These are phyloP conservation scores for Plenodomus lindquistii DNA, from an alignment of 2,329 filamentous ascomycete genomes.

Conservation along the genomic window DNA sequence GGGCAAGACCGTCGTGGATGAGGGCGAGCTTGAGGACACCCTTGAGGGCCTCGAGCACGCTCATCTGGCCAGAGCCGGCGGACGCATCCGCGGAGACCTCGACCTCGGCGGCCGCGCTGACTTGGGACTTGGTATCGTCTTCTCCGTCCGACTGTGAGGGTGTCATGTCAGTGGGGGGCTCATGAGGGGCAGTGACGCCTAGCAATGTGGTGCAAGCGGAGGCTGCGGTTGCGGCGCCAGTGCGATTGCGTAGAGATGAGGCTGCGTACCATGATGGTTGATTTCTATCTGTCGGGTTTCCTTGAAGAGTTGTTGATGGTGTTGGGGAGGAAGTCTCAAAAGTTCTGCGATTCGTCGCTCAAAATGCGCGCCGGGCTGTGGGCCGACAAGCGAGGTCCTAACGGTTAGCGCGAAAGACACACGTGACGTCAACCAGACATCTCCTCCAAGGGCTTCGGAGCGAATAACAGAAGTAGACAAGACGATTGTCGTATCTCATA, in stretches of 20 bases:
- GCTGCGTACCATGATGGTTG: conserved; percentile 47
- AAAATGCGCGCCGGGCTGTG: conserved; percentile 17
- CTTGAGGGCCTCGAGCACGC: conserved; percentile 97
- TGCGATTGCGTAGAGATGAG: not conserved
- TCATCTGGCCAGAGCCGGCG: conserved; percentile 85
- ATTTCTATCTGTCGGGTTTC: conserved; percentile 48
- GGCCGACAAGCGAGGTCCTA: conserved; percentile 9
- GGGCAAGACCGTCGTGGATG: conserved; percentile 99
- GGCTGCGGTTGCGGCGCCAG: not conserved
- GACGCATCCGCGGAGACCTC: conserved; percentile 91
- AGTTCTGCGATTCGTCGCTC: conserved; percentile 15
- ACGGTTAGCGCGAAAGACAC: not conserved
- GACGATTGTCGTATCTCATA: too few species aligned
- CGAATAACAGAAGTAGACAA: too few species aligned
- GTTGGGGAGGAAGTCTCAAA: conserved; percentile 21
- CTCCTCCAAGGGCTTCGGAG: too few species aligned
- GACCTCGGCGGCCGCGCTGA: conserved; percentile 81
- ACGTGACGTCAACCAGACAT: conserved; percentile 7
- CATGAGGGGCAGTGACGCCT: conserved; percentile 2
- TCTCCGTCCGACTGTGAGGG: conserved; percentile 93
- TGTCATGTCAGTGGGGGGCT: conserved; percentile 6
- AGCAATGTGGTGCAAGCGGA: not conserved
- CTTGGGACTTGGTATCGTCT: conserved; percentile 93
- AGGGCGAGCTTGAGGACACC: conserved; percentile 97
- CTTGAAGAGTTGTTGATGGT: conserved; percentile 46